These are phyloP conservation scores for Dictyostelium purpureum DNA, from an alignment of 78 protist genomes.

Conservation along the genomic window DNA sequence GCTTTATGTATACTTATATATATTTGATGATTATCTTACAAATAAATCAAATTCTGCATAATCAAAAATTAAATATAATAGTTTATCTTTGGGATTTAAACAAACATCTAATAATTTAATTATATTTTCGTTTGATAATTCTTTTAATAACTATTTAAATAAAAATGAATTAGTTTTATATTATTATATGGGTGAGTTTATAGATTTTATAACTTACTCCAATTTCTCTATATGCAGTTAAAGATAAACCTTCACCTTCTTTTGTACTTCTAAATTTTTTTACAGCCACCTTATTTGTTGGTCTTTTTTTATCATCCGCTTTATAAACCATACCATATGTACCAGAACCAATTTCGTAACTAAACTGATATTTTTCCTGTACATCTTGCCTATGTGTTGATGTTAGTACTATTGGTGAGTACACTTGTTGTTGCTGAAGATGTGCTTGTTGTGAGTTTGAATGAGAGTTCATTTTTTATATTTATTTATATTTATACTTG, in stretches of 20 bases:
- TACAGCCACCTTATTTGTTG: slow-evolving; percentile 68
- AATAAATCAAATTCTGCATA: slow-evolving; percentile 90
- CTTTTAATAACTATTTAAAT: slow-evolving; percentile 71
- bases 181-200: background rate
- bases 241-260: slow-evolving; percentile 84
- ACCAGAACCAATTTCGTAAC: slow-evolving; percentile 80
- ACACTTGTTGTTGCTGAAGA: background rate
- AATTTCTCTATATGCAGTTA: slow-evolving; percentile 85
- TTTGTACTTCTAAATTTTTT: slow-evolving; percentile 76
- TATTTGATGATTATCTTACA: too few species aligned
- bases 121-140: slow-evolving; percentile 81
- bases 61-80: slow-evolving; percentile 82
- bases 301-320: slow-evolving; percentile 67
- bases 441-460: too few species aligned
- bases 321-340: slow-evolving; percentile 87
- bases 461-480: too few species aligned
- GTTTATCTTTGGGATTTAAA: slow-evolving; percentile 54
- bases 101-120: slow-evolving; percentile 69
- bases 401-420: slow-evolving; percentile 46
- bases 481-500: too few species aligned
- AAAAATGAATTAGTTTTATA: too few species aligned
- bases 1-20: background rate
- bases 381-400: slow-evolving; percentile 39
- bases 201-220: slow-evolving; percentile 33
- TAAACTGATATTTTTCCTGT: slow-evolving; percentile 59